Evolutionary conservation across 2,329 filamentous ascomycete species (phyloP).

Genomic region (Pseudogymnoascus sp.): DNA sequence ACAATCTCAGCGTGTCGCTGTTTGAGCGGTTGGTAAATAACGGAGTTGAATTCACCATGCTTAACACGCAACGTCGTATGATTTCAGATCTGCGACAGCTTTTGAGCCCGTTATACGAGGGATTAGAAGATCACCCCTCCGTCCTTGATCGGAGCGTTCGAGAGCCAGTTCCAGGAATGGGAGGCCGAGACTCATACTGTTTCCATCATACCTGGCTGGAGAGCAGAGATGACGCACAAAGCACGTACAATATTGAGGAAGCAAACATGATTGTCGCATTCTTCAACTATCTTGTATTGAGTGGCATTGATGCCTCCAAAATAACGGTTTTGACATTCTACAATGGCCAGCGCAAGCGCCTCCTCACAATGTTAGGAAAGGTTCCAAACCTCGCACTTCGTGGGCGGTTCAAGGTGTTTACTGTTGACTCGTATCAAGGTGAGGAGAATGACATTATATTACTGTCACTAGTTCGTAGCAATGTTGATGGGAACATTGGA

Average conservation of each 20-base stretch:
- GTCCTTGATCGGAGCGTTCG: constrained; percentile 47
- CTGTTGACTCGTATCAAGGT: constrained; percentile 84
- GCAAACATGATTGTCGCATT: constrained; percentile 70
- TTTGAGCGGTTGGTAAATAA: constrained; percentile 63
- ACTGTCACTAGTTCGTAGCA: constrained; percentile 72
- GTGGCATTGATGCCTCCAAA: constrained; percentile 49
- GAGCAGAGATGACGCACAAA: constrained; percentile 53
- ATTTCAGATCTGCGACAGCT: constrained; percentile 58
- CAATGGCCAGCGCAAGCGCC: constrained; percentile 67
- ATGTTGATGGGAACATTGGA: constrained; percentile 51
- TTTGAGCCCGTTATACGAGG: constrained; percentile 49
- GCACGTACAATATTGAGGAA: constrained; percentile 63
- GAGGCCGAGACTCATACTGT: constrained; percentile 50
- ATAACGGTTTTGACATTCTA: constrained; percentile 87
- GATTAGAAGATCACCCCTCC: constrained; percentile 50
- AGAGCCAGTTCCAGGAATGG: constrained; percentile 55
- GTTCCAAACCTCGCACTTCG: constrained; percentile 34
- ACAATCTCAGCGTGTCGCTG: constrained; percentile 55
- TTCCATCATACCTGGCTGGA: constrained; percentile 62
- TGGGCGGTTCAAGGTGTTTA: constrained; percentile 53
- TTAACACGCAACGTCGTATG: constrained; percentile 60
- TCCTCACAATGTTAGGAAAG: constrained; percentile 42
- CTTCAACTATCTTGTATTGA: constrained; percentile 63
- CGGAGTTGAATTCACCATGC: constrained; percentile 43
- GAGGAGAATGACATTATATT: constrained; percentile 83